Evolutionary conservation across 2,329 filamentous ascomycete species (phyloP).

Genomic region (Onygena corvina): DNA sequence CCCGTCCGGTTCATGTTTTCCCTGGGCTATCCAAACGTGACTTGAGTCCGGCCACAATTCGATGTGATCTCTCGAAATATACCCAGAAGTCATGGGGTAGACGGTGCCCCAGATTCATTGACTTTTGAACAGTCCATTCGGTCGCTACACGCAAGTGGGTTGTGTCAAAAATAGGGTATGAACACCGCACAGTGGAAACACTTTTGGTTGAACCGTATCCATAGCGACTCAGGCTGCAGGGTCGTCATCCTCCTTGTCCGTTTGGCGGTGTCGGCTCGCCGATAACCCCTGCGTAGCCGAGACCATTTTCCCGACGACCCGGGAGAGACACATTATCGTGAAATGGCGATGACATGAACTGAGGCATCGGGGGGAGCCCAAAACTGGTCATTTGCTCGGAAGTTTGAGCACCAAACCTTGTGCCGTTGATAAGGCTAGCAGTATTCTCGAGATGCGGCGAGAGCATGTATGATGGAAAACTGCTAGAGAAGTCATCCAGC

Average conservation of each 20-base stretch:
- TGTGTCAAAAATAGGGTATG: background rate
- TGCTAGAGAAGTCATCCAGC: background rate
- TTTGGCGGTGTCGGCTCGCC: conserved; percentile 36
- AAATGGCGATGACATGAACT: background rate
- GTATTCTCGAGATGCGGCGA: conserved; percentile 1
- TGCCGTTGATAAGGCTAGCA: background rate
- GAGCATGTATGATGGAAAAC: background rate
- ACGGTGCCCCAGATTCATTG: no score
- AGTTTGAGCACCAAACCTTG: background rate
- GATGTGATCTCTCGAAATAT: no score
- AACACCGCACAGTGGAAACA: background rate
- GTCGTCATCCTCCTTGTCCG: conserved; percentile 37
- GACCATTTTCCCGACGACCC: background rate
- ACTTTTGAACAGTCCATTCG: no score
- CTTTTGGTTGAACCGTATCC: background rate
- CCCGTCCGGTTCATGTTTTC: no score
- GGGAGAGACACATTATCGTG: background rate
- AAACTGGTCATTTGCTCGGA: background rate
- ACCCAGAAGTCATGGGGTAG: no score
- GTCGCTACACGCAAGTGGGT: no score
- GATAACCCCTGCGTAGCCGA: conserved; percentile 19
- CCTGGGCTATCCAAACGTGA: no score
- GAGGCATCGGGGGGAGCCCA: background rate
- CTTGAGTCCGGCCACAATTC: no score
- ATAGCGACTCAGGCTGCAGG: background rate